Conservation (phyloP, 495 filamentous ascomycete genomes). For the Aspergillus ellipticus region DNA sequence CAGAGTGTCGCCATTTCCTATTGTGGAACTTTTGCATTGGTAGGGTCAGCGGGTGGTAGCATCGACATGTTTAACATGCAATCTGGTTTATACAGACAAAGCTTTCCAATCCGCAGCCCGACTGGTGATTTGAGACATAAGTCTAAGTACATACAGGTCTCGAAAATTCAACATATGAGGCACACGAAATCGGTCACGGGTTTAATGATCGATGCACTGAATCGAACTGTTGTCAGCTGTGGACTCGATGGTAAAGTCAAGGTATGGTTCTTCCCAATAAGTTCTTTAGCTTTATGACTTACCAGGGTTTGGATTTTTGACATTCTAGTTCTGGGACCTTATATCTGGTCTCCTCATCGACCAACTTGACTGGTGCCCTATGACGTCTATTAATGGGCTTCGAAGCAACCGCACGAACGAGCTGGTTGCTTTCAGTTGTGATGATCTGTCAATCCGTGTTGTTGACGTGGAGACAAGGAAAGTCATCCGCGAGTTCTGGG, state of each 20-base stretch:
- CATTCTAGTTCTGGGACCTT: constrained; percentile 82
- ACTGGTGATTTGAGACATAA: constrained; percentile 55
- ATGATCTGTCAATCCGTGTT: constrained; percentile 82
- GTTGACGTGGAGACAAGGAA: constrained; percentile 88
- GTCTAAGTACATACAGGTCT: constrained; percentile 39
- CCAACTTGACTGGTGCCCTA: constrained; percentile 81
- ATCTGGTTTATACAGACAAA: constrained; percentile 79
- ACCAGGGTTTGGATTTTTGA: background rate
- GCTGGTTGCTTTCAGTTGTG: constrained; percentile 83
- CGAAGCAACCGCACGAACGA: constrained; percentile 77
- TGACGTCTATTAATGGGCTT: constrained; percentile 70
- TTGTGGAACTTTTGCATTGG: constrained; percentile 90
- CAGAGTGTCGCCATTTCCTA: constrained; percentile 79
- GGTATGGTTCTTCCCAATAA: constrained; percentile 23
- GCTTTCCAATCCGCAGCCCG: constrained; percentile 70
- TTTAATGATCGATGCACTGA: constrained; percentile 77
- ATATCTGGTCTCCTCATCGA: constrained; percentile 69
- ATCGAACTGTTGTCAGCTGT: constrained; percentile 77
- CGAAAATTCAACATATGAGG: constrained; percentile 46
- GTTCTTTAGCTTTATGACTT: constrained; percentile 4
- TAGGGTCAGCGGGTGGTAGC: constrained; percentile 76
- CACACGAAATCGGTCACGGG: constrained; percentile 85
- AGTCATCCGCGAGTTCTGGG: constrained; percentile 90
- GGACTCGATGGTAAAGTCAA: constrained; percentile 92
- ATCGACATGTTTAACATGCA: constrained; percentile 97